A percentile compares a stretch with the other conserved stretches of the same genome.
phyloP scores from a whole-genome alignment of 2,329 filamentous ascomycete species.

The Sclerotinia sclerotiorum region DNA sequence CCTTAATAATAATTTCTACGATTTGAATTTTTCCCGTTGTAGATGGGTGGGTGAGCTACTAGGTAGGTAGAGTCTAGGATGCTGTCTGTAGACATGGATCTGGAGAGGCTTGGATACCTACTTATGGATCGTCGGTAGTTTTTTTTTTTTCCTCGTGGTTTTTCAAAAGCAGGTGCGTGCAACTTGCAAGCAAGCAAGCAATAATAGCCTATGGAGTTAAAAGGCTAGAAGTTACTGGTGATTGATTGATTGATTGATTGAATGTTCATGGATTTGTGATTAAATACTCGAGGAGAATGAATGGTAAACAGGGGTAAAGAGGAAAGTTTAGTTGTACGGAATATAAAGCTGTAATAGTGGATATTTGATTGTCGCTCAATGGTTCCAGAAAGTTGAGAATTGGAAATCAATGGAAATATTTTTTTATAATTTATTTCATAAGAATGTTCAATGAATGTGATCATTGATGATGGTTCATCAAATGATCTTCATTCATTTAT shows the following conservation, averaged over 20 bases:
- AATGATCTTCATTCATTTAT: neutral
- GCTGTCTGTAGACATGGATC: too few species aligned
- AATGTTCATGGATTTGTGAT: neutral
- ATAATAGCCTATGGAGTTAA: neutral
- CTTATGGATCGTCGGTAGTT: neutral
- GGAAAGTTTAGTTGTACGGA: neutral
- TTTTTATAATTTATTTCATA: neutral
- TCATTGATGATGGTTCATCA: neutral
- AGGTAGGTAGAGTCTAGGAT: too few species aligned
- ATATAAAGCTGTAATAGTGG: neutral
- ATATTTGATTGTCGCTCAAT: neutral
- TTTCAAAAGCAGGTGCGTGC: neutral
- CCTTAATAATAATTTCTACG: neutral
- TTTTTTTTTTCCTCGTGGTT: neutral
- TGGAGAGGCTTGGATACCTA: too few species aligned
- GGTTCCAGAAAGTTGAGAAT: slow-evolving; percentile 1
- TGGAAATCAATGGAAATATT: neutral
- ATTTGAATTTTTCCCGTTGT: neutral
- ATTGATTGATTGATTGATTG: too few species aligned
- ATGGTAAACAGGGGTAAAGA: neutral
- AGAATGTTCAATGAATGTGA: too few species aligned
- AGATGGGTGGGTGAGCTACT: neutral
- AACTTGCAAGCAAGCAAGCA: neutral
- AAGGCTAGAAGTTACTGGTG: neutral
- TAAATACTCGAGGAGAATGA: neutral